phyloP scores from a whole-genome alignment of 495 filamentous ascomycete species.

The Xylaria palmicola region DNA sequence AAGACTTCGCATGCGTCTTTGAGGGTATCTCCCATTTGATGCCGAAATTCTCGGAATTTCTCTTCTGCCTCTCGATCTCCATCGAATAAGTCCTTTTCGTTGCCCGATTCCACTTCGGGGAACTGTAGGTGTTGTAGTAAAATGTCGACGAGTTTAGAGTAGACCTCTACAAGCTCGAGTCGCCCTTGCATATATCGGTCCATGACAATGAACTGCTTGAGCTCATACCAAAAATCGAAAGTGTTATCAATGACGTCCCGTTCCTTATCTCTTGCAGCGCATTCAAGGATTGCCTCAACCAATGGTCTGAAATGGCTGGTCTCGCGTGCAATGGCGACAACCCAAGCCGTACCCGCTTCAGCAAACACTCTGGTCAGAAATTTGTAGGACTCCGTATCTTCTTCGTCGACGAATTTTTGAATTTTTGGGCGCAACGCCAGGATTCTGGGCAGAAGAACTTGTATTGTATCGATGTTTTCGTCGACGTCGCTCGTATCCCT shows the following conservation, averaged over 20 bases:
- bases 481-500: constrained; percentile 93
- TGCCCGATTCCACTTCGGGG: constrained; percentile 68
- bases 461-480: constrained; percentile 75
- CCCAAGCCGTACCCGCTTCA: constrained; percentile 93
- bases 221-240: constrained; percentile 96
- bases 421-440: constrained; percentile 80
- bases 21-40: constrained; percentile 95
- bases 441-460: constrained; percentile 79
- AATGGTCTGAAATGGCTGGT: constrained; percentile 79
- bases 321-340: constrained; percentile 80
- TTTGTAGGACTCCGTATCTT: constrained; percentile 85
- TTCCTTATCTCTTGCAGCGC: constrained; percentile 80
- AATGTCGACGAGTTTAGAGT: constrained; percentile 84
- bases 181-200: constrained; percentile 86
- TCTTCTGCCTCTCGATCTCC: constrained; percentile 95
- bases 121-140: constrained; percentile 91
- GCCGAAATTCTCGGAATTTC: constrained; percentile 93
- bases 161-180: constrained; percentile 70
- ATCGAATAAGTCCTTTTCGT: constrained; percentile 84
- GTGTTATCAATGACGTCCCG: constrained; percentile 87
- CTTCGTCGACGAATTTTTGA: constrained; percentile 66
- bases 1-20: constrained; percentile 98
- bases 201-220: constrained; percentile 92
- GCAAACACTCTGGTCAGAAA: constrained; percentile 86
- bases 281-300: constrained; percentile 88